Conservation (phyloP, 345 rosid species). For the Linum tenue region DNA sequence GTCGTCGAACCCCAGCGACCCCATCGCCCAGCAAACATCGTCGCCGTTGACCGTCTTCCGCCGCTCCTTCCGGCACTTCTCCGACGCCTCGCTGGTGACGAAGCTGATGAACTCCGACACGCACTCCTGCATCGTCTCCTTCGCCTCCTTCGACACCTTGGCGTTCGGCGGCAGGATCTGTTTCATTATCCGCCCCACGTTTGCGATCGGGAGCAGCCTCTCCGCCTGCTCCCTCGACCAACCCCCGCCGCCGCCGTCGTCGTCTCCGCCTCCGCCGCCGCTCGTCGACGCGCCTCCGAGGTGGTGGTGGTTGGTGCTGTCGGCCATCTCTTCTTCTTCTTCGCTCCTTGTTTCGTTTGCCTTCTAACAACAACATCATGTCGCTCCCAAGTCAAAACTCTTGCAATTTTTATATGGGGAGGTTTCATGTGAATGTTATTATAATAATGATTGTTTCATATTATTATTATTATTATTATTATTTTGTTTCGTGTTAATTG, state of each 20-base stretch:
- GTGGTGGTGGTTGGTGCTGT: no score
- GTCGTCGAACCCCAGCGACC: conserved; percentile 17
- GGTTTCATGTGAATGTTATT: no score
- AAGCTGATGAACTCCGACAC: conserved; percentile 19
- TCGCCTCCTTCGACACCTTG: conserved; percentile 16
- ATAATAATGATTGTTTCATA: no score
- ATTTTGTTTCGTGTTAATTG: no score
- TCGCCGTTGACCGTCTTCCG: conserved; percentile 15
- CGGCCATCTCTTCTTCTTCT: not conserved
- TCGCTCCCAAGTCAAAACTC: no score
- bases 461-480: no score
- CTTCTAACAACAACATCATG: no score
- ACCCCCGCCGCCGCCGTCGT: not conserved
- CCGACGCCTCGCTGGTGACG: conserved; percentile 18
- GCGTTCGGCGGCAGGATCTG: conserved; percentile 14
- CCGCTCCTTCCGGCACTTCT: conserved; percentile 13
- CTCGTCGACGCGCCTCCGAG: not conserved
- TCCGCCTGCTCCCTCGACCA: conserved; percentile 9
- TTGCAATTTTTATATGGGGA: no score
- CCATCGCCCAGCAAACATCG: conserved; percentile 18
- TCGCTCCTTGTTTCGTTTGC: not conserved
- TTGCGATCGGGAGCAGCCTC: conserved; percentile 13
- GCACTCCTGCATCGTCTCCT: conserved; percentile 19
- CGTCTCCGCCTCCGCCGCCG: not conserved
- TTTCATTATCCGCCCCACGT: conserved; percentile 19